Base-by-base conservation (phyloP, 495 filamentous ascomycete species). In the Xylaria bambusicola region DNA sequence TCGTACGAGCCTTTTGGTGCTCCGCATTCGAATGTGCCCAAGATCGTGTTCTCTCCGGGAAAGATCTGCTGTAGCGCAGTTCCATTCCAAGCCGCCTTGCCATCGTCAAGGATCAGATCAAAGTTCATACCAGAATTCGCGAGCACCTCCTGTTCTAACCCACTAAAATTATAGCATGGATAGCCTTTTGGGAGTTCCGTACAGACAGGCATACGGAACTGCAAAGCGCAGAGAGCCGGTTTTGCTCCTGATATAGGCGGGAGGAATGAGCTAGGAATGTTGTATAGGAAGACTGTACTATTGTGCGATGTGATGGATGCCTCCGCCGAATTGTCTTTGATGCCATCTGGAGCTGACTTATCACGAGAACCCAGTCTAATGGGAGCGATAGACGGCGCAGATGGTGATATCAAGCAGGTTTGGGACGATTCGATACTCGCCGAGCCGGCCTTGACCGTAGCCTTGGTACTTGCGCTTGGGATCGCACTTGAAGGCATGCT, bases 141-240 rank as follows among this genome's bases (percentile, higher is more conserved):
- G 1, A 65, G 59, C 24, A 63, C 47, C 35, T 70, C 65, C 49
- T 67, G 67, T 41, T 67, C 67, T 21, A 70, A 10, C n/a, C 67
- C 67, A 36, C 62, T 70, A 38, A 67, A 67, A 41, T 46, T 57
- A 36, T 65, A 70, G 52, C 67, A 70, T 29, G 67, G 67, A 27
- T 70, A 70, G 27, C 52, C 65, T 15, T 60, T 26, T 18, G 67
- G 67, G 38, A 70, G 67, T 24, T 61, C 40, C 10, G 60, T 56
- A 52, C 67, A 70, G 21, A 63, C 60, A 2, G 67, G 67, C 65
- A 70, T 65, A 31, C 67, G 67, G 55, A 70, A 70, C 27, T 70
- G 65, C 10, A 70, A 58, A 41, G 67, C 67, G 35, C 67, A 70
- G 17, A 65, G 49, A 2, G 65, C 47, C 20, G 46, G 44, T 4